Evolutionary conservation across 2,329 filamentous ascomycete species (phyloP).

Genomic region (Penicillium sp.): DNA sequence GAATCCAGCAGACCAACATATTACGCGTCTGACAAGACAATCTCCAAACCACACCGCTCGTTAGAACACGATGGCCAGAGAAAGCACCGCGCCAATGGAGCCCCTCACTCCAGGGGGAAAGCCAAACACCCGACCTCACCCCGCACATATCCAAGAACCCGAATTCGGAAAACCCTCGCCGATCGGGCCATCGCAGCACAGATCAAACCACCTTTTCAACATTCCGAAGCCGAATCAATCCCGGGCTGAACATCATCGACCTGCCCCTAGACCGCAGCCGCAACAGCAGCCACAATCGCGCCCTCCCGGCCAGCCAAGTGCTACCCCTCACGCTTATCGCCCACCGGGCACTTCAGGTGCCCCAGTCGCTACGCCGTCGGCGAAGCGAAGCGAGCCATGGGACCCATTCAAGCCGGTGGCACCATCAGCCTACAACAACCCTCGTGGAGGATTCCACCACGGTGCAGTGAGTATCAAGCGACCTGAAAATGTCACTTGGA

Average conservation of each 20-base stretch:
- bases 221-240: conserved; percentile 49
- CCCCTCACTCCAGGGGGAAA: conserved; percentile 33
- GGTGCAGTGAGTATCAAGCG: conserved; percentile 44
- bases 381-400: conserved; percentile 30
- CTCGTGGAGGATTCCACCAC: conserved; percentile 25
- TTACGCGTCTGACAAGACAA: not conserved
- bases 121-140: conserved; percentile 32
- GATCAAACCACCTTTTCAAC: conserved; percentile 48
- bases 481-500: conserved; percentile 48
- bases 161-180: conserved; percentile 61
- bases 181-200: conserved; percentile 46
- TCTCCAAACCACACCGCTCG: conserved; percentile 15
- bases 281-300: conserved; percentile 7
- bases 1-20: not conserved
- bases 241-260: conserved; percentile 51
- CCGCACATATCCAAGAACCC: conserved; percentile 39
- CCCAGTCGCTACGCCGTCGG: conserved; percentile 17
- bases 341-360: conserved; percentile 16
- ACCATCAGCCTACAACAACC: conserved; percentile 36
- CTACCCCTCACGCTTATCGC: conserved; percentile 16
- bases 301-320: conserved; percentile 11
- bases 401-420: conserved; percentile 41
- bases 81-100: conserved; percentile 46
- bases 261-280: conserved; percentile 20
- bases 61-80: conserved; percentile 46